Percentiles rank a stretch among this genome's conserved stretches.
Conservation (phyloP, 805 yeast species). For the Starmerella vaccinii region DNA sequence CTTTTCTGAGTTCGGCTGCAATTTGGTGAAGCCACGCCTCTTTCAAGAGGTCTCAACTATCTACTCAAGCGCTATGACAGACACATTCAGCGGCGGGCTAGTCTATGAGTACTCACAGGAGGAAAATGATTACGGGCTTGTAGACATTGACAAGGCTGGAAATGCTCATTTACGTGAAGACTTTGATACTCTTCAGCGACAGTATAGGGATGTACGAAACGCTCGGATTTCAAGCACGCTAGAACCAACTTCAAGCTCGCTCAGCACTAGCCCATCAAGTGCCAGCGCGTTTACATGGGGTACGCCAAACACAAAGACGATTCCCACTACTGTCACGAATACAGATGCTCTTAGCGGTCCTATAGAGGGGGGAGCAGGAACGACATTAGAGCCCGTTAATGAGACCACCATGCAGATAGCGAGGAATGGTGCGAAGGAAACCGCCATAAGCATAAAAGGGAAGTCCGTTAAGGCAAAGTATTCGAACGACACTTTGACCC, state of each 20-base stretch:
- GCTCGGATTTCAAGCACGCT: neutral
- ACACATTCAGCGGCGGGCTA: conserved; percentile 73
- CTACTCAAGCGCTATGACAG: conserved; percentile 61
- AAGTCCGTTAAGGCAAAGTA: too few species aligned
- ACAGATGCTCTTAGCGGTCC: too few species aligned
- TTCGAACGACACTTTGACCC: too few species aligned
- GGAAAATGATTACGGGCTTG: conserved; percentile 69
- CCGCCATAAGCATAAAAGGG: too few species aligned
- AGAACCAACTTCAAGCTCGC: neutral
- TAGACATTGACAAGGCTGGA: conserved; percentile 40
- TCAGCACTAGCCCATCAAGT: too few species aligned
- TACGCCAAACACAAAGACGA: too few species aligned
- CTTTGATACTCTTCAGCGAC: conserved; percentile 38
- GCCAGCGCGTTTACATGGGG: too few species aligned
- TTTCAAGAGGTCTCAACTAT: conserved; percentile 69
- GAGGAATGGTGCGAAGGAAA: too few species aligned
- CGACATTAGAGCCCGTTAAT: too few species aligned
- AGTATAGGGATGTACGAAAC: conserved; percentile 5
- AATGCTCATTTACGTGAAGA: conserved; percentile 40
- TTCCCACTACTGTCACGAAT: too few species aligned
- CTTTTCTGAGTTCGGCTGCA: conserved; percentile 88
- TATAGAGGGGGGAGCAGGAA: too few species aligned
- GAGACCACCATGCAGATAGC: too few species aligned
- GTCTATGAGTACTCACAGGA: conserved; percentile 76
- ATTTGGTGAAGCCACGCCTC: conserved; percentile 62